Conservation (phyloP, 176 grass and related monocot genomes). For the Musa troglodytarum region DNA sequence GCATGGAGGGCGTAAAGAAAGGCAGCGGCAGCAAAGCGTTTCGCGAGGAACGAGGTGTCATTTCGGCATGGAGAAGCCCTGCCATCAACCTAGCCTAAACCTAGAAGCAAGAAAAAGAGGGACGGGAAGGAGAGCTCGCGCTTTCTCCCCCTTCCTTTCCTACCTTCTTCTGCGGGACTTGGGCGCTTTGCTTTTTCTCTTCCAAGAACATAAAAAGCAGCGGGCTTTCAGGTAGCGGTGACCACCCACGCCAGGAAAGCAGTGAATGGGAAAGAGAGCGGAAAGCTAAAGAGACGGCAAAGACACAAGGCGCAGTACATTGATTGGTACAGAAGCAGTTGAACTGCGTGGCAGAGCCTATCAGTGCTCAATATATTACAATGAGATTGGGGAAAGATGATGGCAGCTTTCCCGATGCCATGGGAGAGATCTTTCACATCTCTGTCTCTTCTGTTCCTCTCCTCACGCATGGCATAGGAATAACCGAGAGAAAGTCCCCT, state of each 20-base stretch:
- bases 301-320: background rate
- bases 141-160: background rate
- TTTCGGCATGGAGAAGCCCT: background rate
- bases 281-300: background rate
- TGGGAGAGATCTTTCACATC: slow-evolving; percentile 7
- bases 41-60: background rate
- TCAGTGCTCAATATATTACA: slow-evolving; percentile 8
- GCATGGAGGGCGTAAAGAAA: background rate
- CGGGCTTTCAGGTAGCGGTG: background rate
- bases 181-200: no score
- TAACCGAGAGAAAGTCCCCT: slow-evolving; percentile 4
- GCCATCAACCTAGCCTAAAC: background rate
- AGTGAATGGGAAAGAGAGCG: background rate
- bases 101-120: background rate
- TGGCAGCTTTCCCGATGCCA: slow-evolving; percentile 16
- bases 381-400: slow-evolving; percentile 11
- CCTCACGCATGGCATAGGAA: background rate
- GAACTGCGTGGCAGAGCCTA: background rate
- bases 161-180: background rate
- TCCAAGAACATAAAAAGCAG: background rate
- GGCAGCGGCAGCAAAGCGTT: background rate
- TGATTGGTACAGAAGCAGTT: background rate
- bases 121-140: background rate
- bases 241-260: slow-evolving; percentile 5
- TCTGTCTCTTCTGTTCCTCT: background rate